Conservation (phyloP, 352 stramenopile species). For the Phytophthora nicotianae region DNA sequence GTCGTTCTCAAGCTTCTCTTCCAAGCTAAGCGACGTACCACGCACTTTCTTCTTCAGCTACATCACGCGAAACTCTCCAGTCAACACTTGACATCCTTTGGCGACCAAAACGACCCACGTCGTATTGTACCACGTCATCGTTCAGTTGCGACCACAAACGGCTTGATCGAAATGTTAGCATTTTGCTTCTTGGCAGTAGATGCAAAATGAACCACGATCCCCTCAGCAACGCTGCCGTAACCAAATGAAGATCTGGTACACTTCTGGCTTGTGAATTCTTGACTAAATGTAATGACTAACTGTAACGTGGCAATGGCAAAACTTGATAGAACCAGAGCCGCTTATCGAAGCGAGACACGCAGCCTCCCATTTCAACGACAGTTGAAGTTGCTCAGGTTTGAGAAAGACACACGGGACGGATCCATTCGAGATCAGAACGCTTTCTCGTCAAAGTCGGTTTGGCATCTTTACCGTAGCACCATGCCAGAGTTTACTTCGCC, state of each 20-base stretch:
- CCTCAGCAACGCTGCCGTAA: too few relatives aligned
- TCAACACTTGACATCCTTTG: not conserved
- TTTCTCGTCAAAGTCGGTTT: not conserved
- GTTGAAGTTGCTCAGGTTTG: not conserved
- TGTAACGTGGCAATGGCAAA: too few relatives aligned
- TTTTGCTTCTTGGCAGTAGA: too few relatives aligned
- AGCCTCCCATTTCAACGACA: not conserved
- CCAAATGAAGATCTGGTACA: conserved; percentile 5
- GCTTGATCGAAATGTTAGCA: too few relatives aligned
- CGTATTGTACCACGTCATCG: too few relatives aligned
- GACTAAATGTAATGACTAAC: too few relatives aligned
- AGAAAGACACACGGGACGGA: not conserved
- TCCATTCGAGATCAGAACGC: not conserved
- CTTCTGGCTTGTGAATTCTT: too few relatives aligned
- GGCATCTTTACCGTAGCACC: not conserved
- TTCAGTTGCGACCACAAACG: too few relatives aligned
- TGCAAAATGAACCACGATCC: too few relatives aligned
- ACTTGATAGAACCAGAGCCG: too few relatives aligned
- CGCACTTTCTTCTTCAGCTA: not conserved
- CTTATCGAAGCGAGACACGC: too few relatives aligned
- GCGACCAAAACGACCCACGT: not conserved
- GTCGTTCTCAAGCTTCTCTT: too few relatives aligned
- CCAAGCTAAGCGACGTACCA: not conserved
- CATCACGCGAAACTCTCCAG: not conserved
- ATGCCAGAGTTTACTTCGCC: not conserved